phyloP scores from a whole-genome alignment of 129 eudicot species.

The Chrysanthemum seticuspe region DNA sequence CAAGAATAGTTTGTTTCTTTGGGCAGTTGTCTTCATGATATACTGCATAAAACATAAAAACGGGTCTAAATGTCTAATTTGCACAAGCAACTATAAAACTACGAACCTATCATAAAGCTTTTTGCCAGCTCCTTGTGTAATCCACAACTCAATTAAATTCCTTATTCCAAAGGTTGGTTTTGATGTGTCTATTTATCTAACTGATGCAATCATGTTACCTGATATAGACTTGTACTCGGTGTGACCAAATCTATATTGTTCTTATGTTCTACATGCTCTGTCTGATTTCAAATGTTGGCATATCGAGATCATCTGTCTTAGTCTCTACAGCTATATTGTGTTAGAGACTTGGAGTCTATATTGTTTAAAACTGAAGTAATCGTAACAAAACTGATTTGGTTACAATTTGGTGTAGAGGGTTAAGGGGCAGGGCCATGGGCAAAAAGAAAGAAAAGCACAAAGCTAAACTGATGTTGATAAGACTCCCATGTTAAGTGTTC shows the following conservation, averaged over 20 bases:
- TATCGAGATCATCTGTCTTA: not conserved
- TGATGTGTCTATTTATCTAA: not conserved
- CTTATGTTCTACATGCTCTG: not conserved
- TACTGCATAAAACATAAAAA: not conserved
- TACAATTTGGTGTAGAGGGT: not conserved
- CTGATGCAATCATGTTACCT: not conserved
- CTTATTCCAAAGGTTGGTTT: no score
- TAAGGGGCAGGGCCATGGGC: constrained; percentile 9
- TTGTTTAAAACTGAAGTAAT: not conserved
- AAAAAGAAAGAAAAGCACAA: constrained; percentile 20
- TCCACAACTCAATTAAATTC: no score
- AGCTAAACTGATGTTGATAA: constrained; percentile 28
- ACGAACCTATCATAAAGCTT: no score
- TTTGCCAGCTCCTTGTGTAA: no score
- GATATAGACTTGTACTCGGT: not conserved
- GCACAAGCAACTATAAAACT: no score
- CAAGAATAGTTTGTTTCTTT: not conserved
- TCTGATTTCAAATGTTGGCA: not conserved
- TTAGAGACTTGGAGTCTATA: not conserved
- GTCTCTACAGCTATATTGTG: not conserved
- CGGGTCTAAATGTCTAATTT: no score
- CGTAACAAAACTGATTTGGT: no score
- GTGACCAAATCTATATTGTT: not conserved
- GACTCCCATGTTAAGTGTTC: constrained; percentile 22
- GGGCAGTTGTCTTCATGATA: not conserved